Base-by-base conservation (phyloP, 768 basidiomycete species). In the Mycena floridula region DNA sequence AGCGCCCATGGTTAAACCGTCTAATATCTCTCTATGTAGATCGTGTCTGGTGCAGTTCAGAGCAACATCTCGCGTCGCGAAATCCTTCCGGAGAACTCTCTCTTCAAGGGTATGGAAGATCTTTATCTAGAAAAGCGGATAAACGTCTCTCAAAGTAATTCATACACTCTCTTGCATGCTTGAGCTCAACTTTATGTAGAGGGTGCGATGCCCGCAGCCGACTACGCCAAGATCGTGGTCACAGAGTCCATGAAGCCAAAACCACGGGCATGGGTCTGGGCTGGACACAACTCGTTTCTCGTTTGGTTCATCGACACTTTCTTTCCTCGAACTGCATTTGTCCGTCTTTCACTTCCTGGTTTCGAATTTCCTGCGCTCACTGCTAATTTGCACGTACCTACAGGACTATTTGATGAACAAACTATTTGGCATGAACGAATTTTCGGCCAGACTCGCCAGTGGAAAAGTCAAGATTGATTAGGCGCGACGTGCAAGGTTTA, bases 301-400 rank as follows among this genome's bases (percentile, higher is more conserved):
- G 38, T 42, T 7, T 54, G 53, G 51, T 43, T 54, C 39, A 45
- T 52, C 23, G 46, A 54, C 26, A 52, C 48, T 13, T 54, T 54
- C 46, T 43, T 54, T 6, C 23, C 42, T 21, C 45, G 50, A 4
- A 49, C 42, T 15, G 38, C 16, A 20, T 48, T 49, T 38, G 53
- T 54, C 7, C 43, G 43, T 49, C 4, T 23, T 23, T 20, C 11
- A 16, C 12, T 20, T 11, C 22, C 9, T 38, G 11, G 37, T 21
- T 21, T 8, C 15, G 16, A 23, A 26, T 44, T 36, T n/a, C 30
- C 16, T n/a, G 15, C n/a, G 12, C 28, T n/a, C n/a, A 16, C 23
- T 7, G 11, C 21, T 8, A 16, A 13, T 25, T 12, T 9, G n/a
- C n/a, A n/a, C n/a, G n/a, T n/a, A n/a, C n/a, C n/a, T n/a, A n/a